A percentile compares a stretch with the other conserved stretches of the same genome.
phyloP scores from a whole-genome alignment of 2,329 filamentous ascomycete species.

The Penicillium sclerotiorum region DNA sequence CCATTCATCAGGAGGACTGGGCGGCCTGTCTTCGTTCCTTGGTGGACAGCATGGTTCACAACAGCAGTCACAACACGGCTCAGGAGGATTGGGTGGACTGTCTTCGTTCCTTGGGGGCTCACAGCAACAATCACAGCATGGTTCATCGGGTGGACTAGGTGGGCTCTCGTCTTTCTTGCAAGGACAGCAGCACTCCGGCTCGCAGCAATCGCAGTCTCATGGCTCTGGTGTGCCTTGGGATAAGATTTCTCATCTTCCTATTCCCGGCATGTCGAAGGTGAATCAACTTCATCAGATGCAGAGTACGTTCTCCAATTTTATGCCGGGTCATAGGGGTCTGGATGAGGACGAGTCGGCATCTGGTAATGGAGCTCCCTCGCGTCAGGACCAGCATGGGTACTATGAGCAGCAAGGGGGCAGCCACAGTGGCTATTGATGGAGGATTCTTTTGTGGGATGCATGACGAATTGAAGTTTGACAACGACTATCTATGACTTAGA shows the following conservation, averaged over 20 bases:
- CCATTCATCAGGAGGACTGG: conserved; percentile 20
- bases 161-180: conserved; percentile 20
- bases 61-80: conserved; percentile 20
- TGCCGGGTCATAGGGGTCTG: conserved; percentile 29
- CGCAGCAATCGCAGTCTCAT: conserved; percentile 19
- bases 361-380: no score
- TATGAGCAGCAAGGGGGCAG: no score
- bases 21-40: conserved; percentile 23
- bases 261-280: conserved; percentile 40
- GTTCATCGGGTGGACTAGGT: conserved; percentile 17
- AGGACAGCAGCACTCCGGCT: conserved; percentile 9
- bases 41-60: conserved; percentile 23
- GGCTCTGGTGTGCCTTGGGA: conserved; percentile 26
- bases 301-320: conserved; percentile 33
- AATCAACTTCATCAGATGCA: conserved; percentile 40
- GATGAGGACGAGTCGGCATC: conserved; percentile 11
- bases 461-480: no score
- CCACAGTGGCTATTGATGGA: no score
- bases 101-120: conserved; percentile 26
- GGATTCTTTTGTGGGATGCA: no score
- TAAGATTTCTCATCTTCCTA: conserved; percentile 26
- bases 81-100: conserved; percentile 23
- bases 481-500: no score
- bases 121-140: conserved; percentile 22
- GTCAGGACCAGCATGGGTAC: no score